These are phyloP conservation scores for Phragmites australis DNA, from an alignment of 176 grass and related monocot genomes.

Conservation along the genomic window DNA sequence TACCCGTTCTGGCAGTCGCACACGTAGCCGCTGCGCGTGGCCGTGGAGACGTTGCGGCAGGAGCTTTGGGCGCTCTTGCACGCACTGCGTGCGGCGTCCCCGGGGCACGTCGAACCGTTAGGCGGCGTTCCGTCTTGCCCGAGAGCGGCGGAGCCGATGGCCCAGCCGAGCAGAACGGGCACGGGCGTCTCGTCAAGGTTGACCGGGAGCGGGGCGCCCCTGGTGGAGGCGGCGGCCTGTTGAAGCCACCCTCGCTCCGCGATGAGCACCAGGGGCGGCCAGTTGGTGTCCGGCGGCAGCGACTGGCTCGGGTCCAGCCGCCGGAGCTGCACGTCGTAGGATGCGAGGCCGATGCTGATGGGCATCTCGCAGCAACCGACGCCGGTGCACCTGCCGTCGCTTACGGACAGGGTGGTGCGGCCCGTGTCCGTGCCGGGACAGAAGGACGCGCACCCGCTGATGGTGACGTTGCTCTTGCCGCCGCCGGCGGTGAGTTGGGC, in stretches of 20 bases:
- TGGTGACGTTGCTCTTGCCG: too few species aligned
- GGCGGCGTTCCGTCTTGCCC: not conserved
- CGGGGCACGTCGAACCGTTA: not conserved
- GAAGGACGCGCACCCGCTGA: slow-evolving; percentile 31
- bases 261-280: too few species aligned
- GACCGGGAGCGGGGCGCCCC: not conserved
- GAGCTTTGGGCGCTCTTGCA: not conserved
- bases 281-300: too few species aligned
- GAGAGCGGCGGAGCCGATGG: not conserved
- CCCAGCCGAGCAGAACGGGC: slow-evolving; percentile 36
- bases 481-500: too few species aligned
- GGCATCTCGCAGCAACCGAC: too few species aligned
- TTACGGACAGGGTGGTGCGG: too few species aligned
- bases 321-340: not conserved
- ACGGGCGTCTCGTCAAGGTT: not conserved
- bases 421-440: not conserved
- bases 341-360: too few species aligned
- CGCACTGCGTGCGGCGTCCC: not conserved
- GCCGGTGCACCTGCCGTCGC: too few species aligned
- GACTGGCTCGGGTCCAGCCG: not conserved
- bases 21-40: too few species aligned
- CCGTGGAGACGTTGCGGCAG: not conserved
- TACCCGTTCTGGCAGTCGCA: too few species aligned
- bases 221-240: not conserved
- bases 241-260: not conserved